A percentile compares a stretch with the other conserved stretches of the same genome.
Conservation (phyloP, 805 yeast species). For the Metschnikowia gelsemii region DNA sequence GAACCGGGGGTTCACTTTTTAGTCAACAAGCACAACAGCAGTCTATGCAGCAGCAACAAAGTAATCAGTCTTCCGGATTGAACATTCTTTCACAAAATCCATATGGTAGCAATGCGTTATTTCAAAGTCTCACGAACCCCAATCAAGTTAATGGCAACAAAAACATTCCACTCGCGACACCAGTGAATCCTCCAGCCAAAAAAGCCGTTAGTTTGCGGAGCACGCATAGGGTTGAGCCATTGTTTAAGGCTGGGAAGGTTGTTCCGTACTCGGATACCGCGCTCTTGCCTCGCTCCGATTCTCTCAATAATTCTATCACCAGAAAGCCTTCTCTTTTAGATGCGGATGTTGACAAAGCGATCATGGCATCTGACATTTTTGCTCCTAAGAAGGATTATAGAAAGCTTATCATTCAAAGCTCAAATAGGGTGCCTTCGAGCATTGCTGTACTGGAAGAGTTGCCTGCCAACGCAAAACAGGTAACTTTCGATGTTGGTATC, state of each 20-base stretch:
- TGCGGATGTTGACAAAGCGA: constrained; percentile 58
- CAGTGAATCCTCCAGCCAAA: constrained; percentile 33
- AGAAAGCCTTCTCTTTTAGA: constrained; percentile 7
- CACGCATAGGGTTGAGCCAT: constrained; percentile 64
- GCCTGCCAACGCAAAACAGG: constrained; percentile 28
- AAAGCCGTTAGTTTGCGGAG: constrained; percentile 57
- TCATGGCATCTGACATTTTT: constrained; percentile 68
- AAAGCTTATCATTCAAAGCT: constrained; percentile 53
- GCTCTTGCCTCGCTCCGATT: constrained; percentile 12
- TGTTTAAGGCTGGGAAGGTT: constrained; percentile 26
- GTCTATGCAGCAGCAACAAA: constrained; percentile 15
- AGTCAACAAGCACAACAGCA: constrained; percentile 27
- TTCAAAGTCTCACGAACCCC: constrained; percentile 42
- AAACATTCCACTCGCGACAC: constrained; percentile 27
- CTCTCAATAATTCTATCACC: constrained; percentile 6
- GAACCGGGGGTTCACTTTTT: constrained; percentile 25
- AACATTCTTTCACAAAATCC: constrained; percentile 52
- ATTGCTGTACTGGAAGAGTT: constrained; percentile 1
- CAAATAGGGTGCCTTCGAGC: constrained; percentile 18
- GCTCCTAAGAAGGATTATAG: constrained; percentile 58
- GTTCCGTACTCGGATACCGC: constrained; percentile 5
- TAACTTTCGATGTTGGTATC: constrained; percentile 29
- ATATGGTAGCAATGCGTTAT: constrained; percentile 76
- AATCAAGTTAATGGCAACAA: constrained; percentile 19
- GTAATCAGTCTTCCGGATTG: constrained; percentile 5